Conservation (phyloP, 192 early-diverging fungal genomes). For the Coemansia sp. region DNA sequence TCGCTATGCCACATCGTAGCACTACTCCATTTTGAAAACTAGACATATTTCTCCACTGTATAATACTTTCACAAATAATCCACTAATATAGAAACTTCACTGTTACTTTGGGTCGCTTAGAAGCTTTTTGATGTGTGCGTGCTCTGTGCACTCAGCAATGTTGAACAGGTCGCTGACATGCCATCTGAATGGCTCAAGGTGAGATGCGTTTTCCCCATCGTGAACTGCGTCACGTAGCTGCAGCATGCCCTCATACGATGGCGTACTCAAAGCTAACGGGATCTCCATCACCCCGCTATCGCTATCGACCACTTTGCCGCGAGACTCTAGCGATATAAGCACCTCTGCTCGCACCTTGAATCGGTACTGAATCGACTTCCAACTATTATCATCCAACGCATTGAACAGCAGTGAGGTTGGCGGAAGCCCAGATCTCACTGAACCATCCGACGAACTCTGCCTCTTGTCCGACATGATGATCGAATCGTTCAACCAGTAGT, state of each 20-base stretch:
- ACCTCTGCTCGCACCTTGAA: slow-evolving; percentile 17
- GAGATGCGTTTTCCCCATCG: not conserved
- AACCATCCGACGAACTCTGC: not conserved
- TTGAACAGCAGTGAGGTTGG: not conserved
- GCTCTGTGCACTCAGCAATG: slow-evolving; percentile 10
- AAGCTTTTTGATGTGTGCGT: not conserved
- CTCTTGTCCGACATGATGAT: not conserved
- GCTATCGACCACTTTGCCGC: slow-evolving; percentile 21
- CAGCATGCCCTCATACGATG: slow-evolving; percentile 7
- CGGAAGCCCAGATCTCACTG: not conserved
- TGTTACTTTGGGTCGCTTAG: not conserved
- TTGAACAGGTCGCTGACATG: slow-evolving; percentile 22
- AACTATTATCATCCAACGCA: not conserved
- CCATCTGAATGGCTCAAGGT: slow-evolving; percentile 29
- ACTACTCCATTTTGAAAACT: not conserved
- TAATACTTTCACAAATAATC: not conserved
- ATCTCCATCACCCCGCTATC: slow-evolving; percentile 25
- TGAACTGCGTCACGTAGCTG: not conserved
- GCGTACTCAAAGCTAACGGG: slow-evolving; percentile 24
- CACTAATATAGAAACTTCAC: not conserved
- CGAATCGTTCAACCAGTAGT: slow-evolving; percentile 9
- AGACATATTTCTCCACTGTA: not conserved
- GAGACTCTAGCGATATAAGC: slow-evolving; percentile 11
- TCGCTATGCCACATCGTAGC: slow-evolving; percentile 23
- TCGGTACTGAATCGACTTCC: slow-evolving; percentile 6